These are phyloP conservation scores for Lophium mytilinum DNA, from an alignment of 495 filamentous ascomycete genomes.

Conservation along the genomic window DNA sequence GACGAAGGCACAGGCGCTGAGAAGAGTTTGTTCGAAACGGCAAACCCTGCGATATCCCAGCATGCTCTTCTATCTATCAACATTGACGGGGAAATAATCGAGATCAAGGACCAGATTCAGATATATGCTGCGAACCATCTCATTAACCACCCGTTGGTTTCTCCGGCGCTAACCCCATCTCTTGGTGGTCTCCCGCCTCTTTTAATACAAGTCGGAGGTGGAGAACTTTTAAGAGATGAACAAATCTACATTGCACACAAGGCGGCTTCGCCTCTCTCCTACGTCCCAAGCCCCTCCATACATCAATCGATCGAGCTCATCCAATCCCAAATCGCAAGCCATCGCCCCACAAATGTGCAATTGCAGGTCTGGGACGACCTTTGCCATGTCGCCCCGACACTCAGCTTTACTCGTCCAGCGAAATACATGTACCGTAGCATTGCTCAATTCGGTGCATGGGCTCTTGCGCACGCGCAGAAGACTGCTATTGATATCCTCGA, in stretches of 20 bases:
- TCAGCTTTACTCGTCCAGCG: constrained; percentile 87
- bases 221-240: constrained; percentile 83
- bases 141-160: constrained; percentile 79
- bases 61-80: constrained; percentile 45
- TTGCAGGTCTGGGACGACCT: constrained; percentile 95
- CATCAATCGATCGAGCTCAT: constrained; percentile 56
- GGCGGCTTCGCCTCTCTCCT: constrained; percentile 69
- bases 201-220: constrained; percentile 76
- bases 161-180: constrained; percentile 74
- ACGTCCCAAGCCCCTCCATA: constrained; percentile 45
- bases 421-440: constrained; percentile 90
- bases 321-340: constrained; percentile 51
- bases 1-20: neutral
- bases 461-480: constrained; percentile 72
- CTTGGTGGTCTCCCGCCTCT: constrained; percentile 84
- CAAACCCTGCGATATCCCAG: constrained; percentile 17
- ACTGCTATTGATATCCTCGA: constrained; percentile 70
- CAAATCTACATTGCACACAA: constrained; percentile 95
- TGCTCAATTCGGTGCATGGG: constrained; percentile 88
- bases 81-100: constrained; percentile 59
- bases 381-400: constrained; percentile 82
- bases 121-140: constrained; percentile 88
- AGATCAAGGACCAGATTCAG: constrained; percentile 88
- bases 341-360: constrained; percentile 79
- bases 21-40: neutral